Base-by-base conservation (phyloP, 2,329 filamentous ascomycete genomes). In the Magnaporthales sp. region DNA sequence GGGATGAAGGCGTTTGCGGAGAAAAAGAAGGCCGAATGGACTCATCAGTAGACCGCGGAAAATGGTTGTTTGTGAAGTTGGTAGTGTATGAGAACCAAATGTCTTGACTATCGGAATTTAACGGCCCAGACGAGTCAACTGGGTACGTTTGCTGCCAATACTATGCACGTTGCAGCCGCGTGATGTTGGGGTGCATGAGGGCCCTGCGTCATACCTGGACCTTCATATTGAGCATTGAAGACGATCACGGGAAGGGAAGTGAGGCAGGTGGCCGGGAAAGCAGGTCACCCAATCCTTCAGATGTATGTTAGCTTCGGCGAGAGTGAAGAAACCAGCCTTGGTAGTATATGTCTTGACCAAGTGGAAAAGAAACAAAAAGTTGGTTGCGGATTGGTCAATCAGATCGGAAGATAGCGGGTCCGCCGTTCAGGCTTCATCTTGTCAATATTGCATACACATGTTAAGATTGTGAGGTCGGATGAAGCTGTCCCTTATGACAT, bases 1-100 rank as follows among this genome's bases (percentile, higher is more conserved):
- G 93, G 92, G 78, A 88, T 98, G 95, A 89, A 89, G 77, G 95
- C 95, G 13, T 99, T 99, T 83, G 91, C 91, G 1, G 91, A 93
- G 79, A 98, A 98, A 88, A 87, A 91, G 81, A 96, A 96, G 85
- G 81, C 95, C 0, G 88, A 95, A 77, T 99, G 95, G 94, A 88
- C 85, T 69, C 84, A 97, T 77, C 87, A 92, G 76, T 96, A 85
- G 70, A 65, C 13, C 22, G 15, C 2, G 38, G 38, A 7, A 51
- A 51, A 51, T 19, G 38, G 19, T 27, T 58, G 22, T 58, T 24
- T 58, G 24, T 58, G 26, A n/a, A n/a, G n/a, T n/a, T 58, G 54
- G 24, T 24, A 24, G 26, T 27, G 22, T 58, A 58, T 24, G 54
- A 15, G 24, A 58, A 46, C 15, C 19, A n/a, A 51, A 51, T 51